Percentiles rank a stretch among this genome's conserved stretches.
Evolutionary conservation across 2,329 filamentous ascomycete species (phyloP).

Genomic region (Aureobasidium sp.): DNA sequence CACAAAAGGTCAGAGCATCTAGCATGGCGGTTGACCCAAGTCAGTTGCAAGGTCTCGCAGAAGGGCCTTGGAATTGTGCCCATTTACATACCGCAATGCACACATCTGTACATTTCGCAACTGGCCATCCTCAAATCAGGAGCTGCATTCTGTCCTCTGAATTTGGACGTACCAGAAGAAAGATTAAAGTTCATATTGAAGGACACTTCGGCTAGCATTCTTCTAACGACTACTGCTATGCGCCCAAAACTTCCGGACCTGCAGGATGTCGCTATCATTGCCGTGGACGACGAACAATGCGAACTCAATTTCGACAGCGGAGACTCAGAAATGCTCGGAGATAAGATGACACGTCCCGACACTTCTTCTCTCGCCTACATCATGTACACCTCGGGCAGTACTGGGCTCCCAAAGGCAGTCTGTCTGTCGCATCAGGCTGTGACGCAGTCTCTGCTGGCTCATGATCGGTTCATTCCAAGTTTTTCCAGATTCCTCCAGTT

Average conservation of each 20-base stretch:
- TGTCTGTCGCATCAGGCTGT: conserved; percentile 71
- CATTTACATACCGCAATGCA: conserved; percentile 68
- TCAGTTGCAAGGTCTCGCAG: conserved; percentile 22
- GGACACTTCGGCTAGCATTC: conserved; percentile 64
- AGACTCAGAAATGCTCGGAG: background rate
- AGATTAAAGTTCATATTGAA: conserved; percentile 70
- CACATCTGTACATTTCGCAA: conserved; percentile 68
- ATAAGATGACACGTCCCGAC: background rate
- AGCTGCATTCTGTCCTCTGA: conserved; percentile 78
- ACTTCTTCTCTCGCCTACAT: conserved; percentile 63
- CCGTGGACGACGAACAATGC: conserved; percentile 31
- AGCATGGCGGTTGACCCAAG: conserved; percentile 44
- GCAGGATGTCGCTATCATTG: conserved; percentile 33
- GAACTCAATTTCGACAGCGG: background rate
- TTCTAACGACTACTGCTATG: conserved; percentile 56
- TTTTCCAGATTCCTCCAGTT: conserved; percentile 85
- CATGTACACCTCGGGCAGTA: conserved; percentile 90
- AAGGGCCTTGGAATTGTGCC: conserved; percentile 53
- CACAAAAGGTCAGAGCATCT: conserved; percentile 52
- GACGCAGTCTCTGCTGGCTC: conserved; percentile 75
- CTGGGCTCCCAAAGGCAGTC: conserved; percentile 83
- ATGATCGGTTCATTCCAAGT: conserved; percentile 66
- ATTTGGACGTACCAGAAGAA: conserved; percentile 68
- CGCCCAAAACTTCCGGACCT: conserved; percentile 32
- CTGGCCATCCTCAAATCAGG: conserved; percentile 75